Conservation (phyloP, 2,329 filamentous ascomycete genomes). For the Aspergillus hiratsukae region DNA sequence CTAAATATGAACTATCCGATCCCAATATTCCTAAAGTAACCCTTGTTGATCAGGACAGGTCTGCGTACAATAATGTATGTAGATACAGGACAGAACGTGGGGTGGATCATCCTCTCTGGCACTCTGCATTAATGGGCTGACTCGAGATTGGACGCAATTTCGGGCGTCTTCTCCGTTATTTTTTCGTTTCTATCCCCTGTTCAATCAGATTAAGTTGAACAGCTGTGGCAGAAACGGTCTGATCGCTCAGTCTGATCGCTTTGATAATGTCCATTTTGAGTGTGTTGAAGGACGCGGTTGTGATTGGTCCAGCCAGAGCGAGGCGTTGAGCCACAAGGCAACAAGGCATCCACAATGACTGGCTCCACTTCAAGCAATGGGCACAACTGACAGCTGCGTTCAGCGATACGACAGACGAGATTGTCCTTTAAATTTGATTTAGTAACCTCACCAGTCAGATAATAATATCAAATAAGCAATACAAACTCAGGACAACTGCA, state of each 20-base stretch:
- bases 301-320: not conserved
- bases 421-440: not conserved
- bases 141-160: not conserved
- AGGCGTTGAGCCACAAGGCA: not conserved
- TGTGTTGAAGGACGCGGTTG: not conserved
- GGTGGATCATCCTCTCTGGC: not conserved
- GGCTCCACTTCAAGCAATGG: not conserved
- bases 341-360: not conserved
- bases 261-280: not conserved
- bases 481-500: too few relatives aligned
- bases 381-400: not conserved
- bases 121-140: not conserved
- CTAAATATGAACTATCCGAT: too few relatives aligned
- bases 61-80: too few relatives aligned
- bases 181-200: not conserved
- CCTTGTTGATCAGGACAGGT: not conserved
- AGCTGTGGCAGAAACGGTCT: not conserved
- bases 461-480: not conserved
- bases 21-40: not conserved
- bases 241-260: not conserved
- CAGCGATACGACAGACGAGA: not conserved
- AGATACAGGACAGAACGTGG: not conserved
- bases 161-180: not conserved
- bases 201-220: not conserved
- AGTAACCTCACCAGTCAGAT: not conserved